A percentile compares a stretch with the other conserved stretches of the same genome.
Evolutionary conservation across 139 green algal species (phyloP).

Genomic region (Haematococcus lacustris): DNA sequence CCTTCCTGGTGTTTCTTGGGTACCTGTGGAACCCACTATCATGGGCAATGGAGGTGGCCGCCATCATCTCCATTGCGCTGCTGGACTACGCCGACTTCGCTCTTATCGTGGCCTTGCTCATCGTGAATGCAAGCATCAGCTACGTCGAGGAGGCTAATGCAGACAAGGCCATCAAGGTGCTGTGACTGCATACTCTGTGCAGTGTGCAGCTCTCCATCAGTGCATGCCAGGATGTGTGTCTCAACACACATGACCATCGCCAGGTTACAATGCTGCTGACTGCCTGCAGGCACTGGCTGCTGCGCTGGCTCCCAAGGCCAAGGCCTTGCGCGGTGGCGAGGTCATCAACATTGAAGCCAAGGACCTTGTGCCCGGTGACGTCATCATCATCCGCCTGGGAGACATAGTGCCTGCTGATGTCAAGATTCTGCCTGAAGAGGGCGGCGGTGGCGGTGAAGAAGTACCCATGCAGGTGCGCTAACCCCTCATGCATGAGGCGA

Average conservation of each 20-base stretch:
- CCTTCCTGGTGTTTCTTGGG: slow-evolving; percentile 53
- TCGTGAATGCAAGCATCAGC: slow-evolving; percentile 73
- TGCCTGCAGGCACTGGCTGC: slow-evolving; percentile 52
- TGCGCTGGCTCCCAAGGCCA: slow-evolving; percentile 65
- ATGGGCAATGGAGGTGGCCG: slow-evolving; percentile 31
- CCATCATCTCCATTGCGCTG: slow-evolving; percentile 76
- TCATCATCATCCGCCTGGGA: slow-evolving; percentile 72
- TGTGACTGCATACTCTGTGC: too few relatives aligned
- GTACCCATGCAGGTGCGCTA: slow-evolving; percentile 62
- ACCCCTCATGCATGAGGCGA: too few relatives aligned
- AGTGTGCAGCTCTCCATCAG: too few relatives aligned
- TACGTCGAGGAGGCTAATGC: slow-evolving; percentile 70
- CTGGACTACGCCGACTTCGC: slow-evolving; percentile 75
- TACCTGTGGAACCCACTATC: slow-evolving; percentile 79
- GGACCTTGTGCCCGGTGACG: slow-evolving; percentile 68
- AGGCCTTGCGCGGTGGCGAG: slow-evolving; percentile 48
- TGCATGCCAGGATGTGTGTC: too few relatives aligned
- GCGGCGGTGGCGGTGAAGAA: slow-evolving; percentile 35
- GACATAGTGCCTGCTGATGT: slow-evolving; percentile 82
- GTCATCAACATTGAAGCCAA: slow-evolving; percentile 46
- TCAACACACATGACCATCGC: too few relatives aligned
- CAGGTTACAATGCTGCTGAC: background rate
- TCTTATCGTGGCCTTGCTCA: slow-evolving; percentile 59
- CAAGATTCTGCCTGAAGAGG: slow-evolving; percentile 64
- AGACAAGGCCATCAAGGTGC: slow-evolving; percentile 71